Base-by-base conservation (phyloP, 2,329 filamentous ascomycete species). In the Juglanconis sp. region DNA sequence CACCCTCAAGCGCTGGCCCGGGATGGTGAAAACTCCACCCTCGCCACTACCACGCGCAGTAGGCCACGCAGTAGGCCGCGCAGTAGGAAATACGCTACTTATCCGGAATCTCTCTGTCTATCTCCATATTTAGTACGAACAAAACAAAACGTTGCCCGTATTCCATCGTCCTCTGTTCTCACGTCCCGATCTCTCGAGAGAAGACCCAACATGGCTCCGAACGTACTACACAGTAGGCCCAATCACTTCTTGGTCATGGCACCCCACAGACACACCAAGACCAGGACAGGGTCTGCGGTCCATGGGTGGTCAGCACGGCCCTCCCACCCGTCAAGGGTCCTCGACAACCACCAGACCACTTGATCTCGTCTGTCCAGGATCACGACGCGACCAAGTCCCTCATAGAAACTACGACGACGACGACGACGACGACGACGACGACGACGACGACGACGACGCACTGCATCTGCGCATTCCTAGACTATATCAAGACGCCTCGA, bases 1-100 rank as follows among this genome's bases (percentile, higher is more conserved):
- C 35, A 57, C 60, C 57, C 35, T 60, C 54, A 54, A 60, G 51
- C 53, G 47, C 68, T 68, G 68, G 46, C n/a, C 55, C 46, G 31
- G 55, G 6, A 35, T 46, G 36, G 35, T 32, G 32, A 36, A 42
- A 3, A 17, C 51, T 53, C 62, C 40, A 38, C 44, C 32, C 13
- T 61, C 63, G 62, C 62, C 62, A 38, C 56, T 8, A 55, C 49
- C 31, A 35, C 34, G 4, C 38, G 38, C 36, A 10, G 8, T 24
- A 10, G 17, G 30, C 30, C 13, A 55, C 24, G 32, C 15, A 24
- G 17, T 24, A 24, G 17, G 17, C 17, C 17, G 17, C 17, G 17
- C 17, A 24, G 17, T 24, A 24, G 17, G 17, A 24, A 24, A 24
- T 24, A 24, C 17, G 2, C 17, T 24, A 24, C 17, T 24, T 1